Evolutionary conservation across 305 asterid genomes (phyloP).

Genomic region (Solanum hybrid): DNA sequence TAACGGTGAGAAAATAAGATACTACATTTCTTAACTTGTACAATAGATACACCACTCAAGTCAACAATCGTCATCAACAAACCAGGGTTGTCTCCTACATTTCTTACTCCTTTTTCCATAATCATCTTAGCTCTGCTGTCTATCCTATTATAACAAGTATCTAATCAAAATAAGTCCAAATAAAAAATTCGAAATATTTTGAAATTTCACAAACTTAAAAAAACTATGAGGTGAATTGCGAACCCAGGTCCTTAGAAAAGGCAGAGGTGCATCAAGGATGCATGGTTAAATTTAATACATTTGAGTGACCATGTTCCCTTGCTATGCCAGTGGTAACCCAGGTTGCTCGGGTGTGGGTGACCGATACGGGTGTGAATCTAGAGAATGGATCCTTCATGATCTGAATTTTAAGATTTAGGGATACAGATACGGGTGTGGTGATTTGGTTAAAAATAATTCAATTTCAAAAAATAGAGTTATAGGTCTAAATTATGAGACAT

Average conservation of each 20-base stretch:
- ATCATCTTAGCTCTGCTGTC: background rate
- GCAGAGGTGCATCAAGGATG: background rate
- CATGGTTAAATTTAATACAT: background rate
- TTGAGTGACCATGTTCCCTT: background rate
- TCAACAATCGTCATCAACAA: background rate
- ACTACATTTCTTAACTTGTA: background rate
- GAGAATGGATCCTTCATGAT: background rate
- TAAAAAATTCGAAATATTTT: background rate
- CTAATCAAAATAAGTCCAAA: background rate
- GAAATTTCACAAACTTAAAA: background rate
- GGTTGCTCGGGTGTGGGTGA: background rate
- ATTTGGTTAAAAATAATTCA: background rate
- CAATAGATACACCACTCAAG: slow-evolving; percentile 1
- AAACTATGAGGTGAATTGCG: background rate
- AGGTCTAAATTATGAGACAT: background rate
- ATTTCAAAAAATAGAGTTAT: background rate
- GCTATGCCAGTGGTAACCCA: background rate
- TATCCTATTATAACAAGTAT: background rate
- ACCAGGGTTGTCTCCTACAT: background rate
- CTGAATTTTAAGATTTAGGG: background rate
- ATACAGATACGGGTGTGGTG: background rate
- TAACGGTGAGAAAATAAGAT: background rate
- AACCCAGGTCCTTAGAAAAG: background rate
- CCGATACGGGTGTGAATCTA: background rate
- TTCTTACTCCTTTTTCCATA: background rate